phyloP scores from a whole-genome alignment of 164 flowering plant species.

The Vitis rotundifolia region DNA sequence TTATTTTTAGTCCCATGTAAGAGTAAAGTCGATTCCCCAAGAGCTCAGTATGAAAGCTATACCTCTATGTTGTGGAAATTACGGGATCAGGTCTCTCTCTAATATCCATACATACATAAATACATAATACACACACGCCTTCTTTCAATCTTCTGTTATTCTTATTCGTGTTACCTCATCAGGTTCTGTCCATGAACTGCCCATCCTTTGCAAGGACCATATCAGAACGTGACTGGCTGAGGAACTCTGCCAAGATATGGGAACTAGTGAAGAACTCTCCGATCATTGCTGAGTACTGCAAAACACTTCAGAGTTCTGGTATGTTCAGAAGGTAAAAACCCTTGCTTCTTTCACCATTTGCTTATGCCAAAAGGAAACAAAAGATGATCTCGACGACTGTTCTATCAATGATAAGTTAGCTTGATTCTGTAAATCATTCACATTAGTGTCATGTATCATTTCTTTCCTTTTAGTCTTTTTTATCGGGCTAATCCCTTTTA shows the following conservation, averaged over 20 bases:
- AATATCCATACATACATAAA: neutral
- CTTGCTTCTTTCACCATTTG: too few species aligned
- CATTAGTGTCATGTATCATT: too few species aligned
- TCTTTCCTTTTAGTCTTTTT: too few species aligned
- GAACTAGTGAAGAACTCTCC: constrained; percentile 75
- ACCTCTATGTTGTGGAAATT: constrained; percentile 47
- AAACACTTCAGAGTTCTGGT: constrained; percentile 64
- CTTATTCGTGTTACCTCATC: neutral
- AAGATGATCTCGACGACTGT: too few species aligned
- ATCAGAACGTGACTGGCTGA: constrained; percentile 88
- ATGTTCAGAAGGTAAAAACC: constrained; percentile 56
- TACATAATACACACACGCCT: neutral
- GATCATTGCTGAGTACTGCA: constrained; percentile 64
- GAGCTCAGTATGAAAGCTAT: constrained; percentile 54
- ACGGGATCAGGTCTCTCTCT: constrained; percentile 65
- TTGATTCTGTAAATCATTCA: too few species aligned
- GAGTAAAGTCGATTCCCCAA: constrained; percentile 47
- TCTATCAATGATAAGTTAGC: too few species aligned
- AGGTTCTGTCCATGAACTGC: constrained; percentile 71
- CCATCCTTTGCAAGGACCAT: constrained; percentile 68
- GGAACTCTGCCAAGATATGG: constrained; percentile 84
- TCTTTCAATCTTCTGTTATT: neutral
- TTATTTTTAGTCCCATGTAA: constrained; percentile 59
- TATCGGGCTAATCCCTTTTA: too few species aligned
- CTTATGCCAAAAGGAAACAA: too few species aligned